phyloP scores from a whole-genome alignment of 345 rosid genomes.

The Citrus medica region DNA sequence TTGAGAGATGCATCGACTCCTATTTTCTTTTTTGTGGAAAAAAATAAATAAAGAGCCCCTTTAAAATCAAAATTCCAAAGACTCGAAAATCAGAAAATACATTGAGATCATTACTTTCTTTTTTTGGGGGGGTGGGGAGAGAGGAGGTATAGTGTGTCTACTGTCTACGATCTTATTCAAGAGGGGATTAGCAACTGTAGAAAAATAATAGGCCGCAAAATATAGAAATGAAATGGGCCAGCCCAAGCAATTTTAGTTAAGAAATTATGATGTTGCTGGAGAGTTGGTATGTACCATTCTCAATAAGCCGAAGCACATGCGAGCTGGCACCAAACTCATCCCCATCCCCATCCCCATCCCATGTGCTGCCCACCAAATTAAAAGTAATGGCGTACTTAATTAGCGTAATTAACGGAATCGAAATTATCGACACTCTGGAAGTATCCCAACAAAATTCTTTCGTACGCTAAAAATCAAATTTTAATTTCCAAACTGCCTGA shows the following conservation, averaged over 20 bases:
- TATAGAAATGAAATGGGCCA: not conserved
- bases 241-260: not conserved
- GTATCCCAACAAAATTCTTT: not conserved
- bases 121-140: too few relatives aligned
- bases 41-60: too few relatives aligned
- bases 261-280: not conserved
- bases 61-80: too few relatives aligned
- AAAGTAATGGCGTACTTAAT: not conserved
- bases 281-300: not conserved
- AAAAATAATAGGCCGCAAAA: not conserved
- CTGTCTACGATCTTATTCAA: too few relatives aligned
- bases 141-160: not conserved
- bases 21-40: too few relatives aligned
- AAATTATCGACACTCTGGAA: not conserved
- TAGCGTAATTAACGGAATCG: constrained; percentile 9
- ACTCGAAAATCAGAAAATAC: too few relatives aligned
- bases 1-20: too few relatives aligned
- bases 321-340: not conserved
- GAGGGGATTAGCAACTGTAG: not conserved
- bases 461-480: not conserved
- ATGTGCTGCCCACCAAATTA: not conserved
- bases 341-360: not conserved
- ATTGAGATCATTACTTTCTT: too few relatives aligned
- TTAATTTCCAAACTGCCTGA: not conserved
- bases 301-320: not conserved